Conservation (phyloP, 179 eudicot species). For the Actinidia polygama region DNA sequence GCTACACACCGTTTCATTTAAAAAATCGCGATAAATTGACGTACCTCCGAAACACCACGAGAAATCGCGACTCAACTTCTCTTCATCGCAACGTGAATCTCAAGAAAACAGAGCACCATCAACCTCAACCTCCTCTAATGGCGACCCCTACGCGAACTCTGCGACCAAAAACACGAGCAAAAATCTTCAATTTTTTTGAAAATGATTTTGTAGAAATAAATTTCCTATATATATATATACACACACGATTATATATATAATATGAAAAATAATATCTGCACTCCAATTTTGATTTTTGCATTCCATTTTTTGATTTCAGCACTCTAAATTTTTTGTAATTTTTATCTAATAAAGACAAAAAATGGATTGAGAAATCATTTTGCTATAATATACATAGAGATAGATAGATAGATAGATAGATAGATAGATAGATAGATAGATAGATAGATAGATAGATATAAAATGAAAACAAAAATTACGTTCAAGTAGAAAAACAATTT, state of each 20-base stretch:
- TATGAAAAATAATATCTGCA: background rate
- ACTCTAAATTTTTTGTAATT: background rate
- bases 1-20: too few relatives aligned
- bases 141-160: conserved; percentile 6
- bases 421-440: too few relatives aligned
- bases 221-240: background rate
- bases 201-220: too few relatives aligned
- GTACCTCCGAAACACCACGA: conserved; percentile 8
- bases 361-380: background rate
- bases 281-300: background rate
- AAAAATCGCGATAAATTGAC: background rate
- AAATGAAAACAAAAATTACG: background rate
- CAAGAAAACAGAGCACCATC: conserved; percentile 10
- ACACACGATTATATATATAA: background rate
- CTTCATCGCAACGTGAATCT: conserved; percentile 8
- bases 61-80: background rate
- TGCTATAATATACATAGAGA: too few relatives aligned
- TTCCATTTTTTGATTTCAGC: too few relatives aligned
- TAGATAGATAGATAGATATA: too few relatives aligned
- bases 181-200: background rate
- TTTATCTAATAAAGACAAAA: background rate
- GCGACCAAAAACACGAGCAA: background rate
- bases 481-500: background rate
- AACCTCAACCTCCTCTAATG: conserved; percentile 13
- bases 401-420: too few relatives aligned